These are phyloP conservation scores for Colletotrichum falcatum DNA, from an alignment of 2,329 filamentous ascomycete species.

Conservation along the genomic window DNA sequence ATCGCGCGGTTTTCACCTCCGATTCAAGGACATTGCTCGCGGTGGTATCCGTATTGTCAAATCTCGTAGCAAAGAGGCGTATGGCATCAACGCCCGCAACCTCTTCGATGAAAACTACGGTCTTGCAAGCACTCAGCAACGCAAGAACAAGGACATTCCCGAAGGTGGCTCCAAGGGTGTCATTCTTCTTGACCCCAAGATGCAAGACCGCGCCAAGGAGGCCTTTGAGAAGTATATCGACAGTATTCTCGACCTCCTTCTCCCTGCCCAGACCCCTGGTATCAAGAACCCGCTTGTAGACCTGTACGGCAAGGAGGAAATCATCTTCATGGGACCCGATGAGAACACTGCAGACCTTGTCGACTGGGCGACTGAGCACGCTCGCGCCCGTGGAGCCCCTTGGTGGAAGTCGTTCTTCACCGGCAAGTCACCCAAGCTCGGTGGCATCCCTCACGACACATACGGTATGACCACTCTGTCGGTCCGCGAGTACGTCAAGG, in stretches of 20 bases:
- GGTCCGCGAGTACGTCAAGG: constrained; percentile 94
- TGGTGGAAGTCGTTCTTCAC: constrained; percentile 99
- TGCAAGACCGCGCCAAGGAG: constrained; percentile 91
- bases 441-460: constrained; percentile 93
- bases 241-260: constrained; percentile 93
- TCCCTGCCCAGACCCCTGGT: constrained; percentile 89
- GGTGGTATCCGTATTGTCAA: constrained; percentile 99
- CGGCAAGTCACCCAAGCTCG: constrained; percentile 94
- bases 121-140: constrained; percentile 96
- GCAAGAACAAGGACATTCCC: constrained; percentile 99
- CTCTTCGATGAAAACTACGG: constrained; percentile 99
- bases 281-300: constrained; percentile 99
- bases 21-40: constrained; percentile 96
- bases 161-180: constrained; percentile 99
- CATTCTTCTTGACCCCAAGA: constrained; percentile 90
- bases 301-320: constrained; percentile 93
- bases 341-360: constrained; percentile 99
- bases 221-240: constrained; percentile 99
- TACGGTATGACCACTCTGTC: constrained; percentile 99
- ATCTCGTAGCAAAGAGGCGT: constrained; percentile 95
- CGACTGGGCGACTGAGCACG: constrained; percentile 98
- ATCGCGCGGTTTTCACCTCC: constrained; percentile 95
- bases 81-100: constrained; percentile 94
- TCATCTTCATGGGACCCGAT: constrained; percentile 97
- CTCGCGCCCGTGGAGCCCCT: constrained; percentile 84